Evolutionary conservation across 2,329 filamentous ascomycete genomes (phyloP), one percentile per base, ranked within the genome.

Genomic region (Talaromyces sp.): DNA sequence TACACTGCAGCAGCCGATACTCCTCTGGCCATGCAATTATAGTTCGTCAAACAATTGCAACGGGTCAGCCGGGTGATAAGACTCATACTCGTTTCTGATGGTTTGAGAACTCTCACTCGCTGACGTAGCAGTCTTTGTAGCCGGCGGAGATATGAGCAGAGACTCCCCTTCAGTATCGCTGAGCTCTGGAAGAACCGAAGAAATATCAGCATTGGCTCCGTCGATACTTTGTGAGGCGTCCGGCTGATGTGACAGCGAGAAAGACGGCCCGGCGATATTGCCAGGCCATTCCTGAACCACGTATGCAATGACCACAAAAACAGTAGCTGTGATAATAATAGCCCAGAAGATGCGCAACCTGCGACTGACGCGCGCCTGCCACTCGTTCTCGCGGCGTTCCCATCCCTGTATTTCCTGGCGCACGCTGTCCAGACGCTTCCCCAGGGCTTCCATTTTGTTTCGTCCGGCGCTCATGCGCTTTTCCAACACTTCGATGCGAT

Each of bases 361-460:
- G 57, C 75, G 71, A 50, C 69, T 74, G 6, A 76, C 69, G 27
- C 72, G 71, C 34, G 68, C 71, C 68, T 78, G 76, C 72, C 74
- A 79, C 59, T 80, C 76, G 10, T 66, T 67, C 61, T 82, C 79
- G 60, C 72, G 69, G 56, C 69, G 68, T 61, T 80, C 78, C 76
- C 77, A 80, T 40, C 67, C 68, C 60, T 78, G 72, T 51, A 81
- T 78, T 63, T 74, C 72, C 16, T 65, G 61, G 47, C 75, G 69
- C 34, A 78, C 77, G 1, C 64, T 67, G 33, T 78, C 74, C 14
- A 82, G 69, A 42, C 78, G 72, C 42, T 70, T 63, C 14, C 73
- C 73, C 54, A 81, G 69, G 10, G 67, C 66, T 56, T 73, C 70
- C 3, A 77, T 76, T 54, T 69, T 73, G 27, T 68, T 65, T 34